Evolutionary conservation across 306 rosid species (phyloP), one percentile per base, ranked within the genome.

Genomic region (Casuarina cunninghamiana): DNA sequence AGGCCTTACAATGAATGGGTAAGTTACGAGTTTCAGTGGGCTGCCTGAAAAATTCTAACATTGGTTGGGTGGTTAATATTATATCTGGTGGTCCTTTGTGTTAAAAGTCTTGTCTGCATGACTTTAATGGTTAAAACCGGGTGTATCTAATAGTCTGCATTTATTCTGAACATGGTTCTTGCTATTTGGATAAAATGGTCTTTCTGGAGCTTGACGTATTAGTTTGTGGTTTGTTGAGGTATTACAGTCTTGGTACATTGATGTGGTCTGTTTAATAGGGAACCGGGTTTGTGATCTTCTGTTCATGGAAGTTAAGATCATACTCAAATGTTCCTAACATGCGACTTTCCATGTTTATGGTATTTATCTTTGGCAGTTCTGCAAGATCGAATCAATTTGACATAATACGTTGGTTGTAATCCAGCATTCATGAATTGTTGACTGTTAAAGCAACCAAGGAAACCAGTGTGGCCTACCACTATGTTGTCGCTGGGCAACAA

Each of bases 181-280:
- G 38, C 15, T 35, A 72, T 70, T 32, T 61, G 53, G 73, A 71
- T 35, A 39, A 79, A 75, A 10, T 75, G 43, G 35, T 44, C 69
- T 39, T 61, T 43, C 37, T 37, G 51, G 41, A 39, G 26, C 74
- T 57, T 19, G 38, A 57, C 21, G 15, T 21, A n/a, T 57, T 37
- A 7, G 63, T 57, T 57, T 57, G 38, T 17, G 63, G 63, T 21
- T 57, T 57, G 13, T 19, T 57, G 63, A 57, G 11, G 38, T 57
- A 57, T 57, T 57, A 37, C 38, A 6, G 63, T 57, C 63, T 57
- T n/a, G 12, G 12, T 57, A 9, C 37, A 21, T 57, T 57, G 4
- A 21, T 21, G 38, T 37, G 8, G 63, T 57, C 63, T 6, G 13
- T 57, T 51, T 51, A 51, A 51, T 4, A 15, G 55, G 55, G 55